Evolutionary conservation across 1,139 yeast species (phyloP).

Genomic region (Scheffersomyces segobiensis): DNA sequence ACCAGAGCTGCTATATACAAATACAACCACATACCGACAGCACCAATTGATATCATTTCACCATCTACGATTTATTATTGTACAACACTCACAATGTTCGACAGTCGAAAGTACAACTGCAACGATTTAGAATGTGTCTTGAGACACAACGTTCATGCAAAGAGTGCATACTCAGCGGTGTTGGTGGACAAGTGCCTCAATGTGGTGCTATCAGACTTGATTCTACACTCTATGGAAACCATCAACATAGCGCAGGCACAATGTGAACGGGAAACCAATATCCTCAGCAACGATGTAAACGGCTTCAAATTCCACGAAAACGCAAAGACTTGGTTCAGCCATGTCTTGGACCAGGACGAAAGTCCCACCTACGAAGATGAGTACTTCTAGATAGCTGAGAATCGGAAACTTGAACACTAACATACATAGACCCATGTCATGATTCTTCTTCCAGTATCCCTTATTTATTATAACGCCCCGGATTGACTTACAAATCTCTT

Average conservation of each 20-base stretch:
- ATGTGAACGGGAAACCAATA: not conserved
- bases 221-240: slow-evolving; percentile 2
- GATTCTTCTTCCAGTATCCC: not conserved
- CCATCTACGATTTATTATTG: not conserved
- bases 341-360: slow-evolving; percentile 1
- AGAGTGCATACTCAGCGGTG: not conserved
- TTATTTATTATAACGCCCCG: not conserved
- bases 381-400: not conserved
- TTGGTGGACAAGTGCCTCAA: slow-evolving; percentile 2
- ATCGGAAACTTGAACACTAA: not conserved
- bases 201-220: not conserved
- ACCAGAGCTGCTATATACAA: not conserved
- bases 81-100: not conserved
- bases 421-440: not conserved
- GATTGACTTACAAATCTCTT: not conserved
- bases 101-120: not conserved
- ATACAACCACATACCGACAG: not conserved
- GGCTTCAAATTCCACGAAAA: not conserved
- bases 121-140: not conserved
- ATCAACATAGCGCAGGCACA: not conserved
- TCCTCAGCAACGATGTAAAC: not conserved
- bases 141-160: not conserved
- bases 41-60: not conserved
- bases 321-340: slow-evolving; percentile 2
- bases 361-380: not conserved